Conservation (phyloP, 2,329 filamentous ascomycete species). For the Paecilomyces fulvus region DNA sequence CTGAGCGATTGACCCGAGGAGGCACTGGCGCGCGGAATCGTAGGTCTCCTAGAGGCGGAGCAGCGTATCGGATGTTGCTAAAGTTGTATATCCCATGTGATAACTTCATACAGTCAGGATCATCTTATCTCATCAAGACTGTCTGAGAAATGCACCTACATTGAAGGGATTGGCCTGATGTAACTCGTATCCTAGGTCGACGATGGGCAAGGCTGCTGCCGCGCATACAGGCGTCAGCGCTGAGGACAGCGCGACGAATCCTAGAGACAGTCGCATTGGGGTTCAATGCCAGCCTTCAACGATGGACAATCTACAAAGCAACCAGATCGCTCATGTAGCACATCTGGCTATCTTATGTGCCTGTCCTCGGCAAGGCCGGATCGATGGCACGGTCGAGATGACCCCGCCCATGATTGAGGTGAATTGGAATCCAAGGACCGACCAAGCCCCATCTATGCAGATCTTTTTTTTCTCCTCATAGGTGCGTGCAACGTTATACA, state of each 20-base stretch:
- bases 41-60: conserved; percentile 40
- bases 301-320: neutral
- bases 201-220: neutral
- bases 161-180: neutral
- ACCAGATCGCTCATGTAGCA: neutral
- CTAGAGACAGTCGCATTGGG: neutral
- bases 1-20: conserved; percentile 32
- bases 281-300: neutral
- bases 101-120: neutral
- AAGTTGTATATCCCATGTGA: conserved; percentile 38
- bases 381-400: neutral
- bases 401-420: neutral
- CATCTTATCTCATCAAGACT: neutral
- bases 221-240: neutral
- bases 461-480: neutral
- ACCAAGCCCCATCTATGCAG: neutral
- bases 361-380: neutral
- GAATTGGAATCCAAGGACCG: neutral
- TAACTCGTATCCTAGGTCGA: neutral
- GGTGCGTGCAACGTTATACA: neutral
- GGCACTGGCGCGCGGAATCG: conserved; percentile 39
- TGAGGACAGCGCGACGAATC: neutral
- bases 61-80: conserved; percentile 46
- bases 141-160: neutral
- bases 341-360: neutral